Evolutionary conservation across 1,284 basidiomycete genomes (phyloP), one percentile per base, ranked within the genome.

Genomic region (Apiotrichum montevideense): DNA sequence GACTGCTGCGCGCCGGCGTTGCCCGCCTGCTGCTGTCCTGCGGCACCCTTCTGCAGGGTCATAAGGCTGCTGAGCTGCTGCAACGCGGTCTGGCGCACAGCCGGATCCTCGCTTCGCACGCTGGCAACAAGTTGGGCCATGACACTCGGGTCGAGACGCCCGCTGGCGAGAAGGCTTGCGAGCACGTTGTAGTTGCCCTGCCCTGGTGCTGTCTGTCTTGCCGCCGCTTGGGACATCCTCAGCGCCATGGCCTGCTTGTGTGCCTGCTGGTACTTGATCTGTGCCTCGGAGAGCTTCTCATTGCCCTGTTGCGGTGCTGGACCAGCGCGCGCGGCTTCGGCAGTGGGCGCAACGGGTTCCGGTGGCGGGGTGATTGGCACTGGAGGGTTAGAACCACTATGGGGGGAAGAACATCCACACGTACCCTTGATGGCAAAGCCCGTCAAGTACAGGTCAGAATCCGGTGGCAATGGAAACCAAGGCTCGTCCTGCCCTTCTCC

Each of bases 171-270:
- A 32, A 62, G 55, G 11, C 34, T 46, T 6, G 55, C 50, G 1
- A 62, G 44, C 1, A 56, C 52, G 21, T 62, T 51, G 43, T 50
- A 57, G 50, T 35, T 51, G 14, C 35, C 21, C 6, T 46, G 33
- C 35, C 56, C 56, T 34, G 43, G 49, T 21, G 51, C 59, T 4
- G 44, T 39, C 34, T 45, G 47, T 29, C 29, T 29, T n/a, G 53
- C 35, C 1, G 61, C 61, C 1, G 60, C 60, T 49, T 55, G 53
- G 2, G 58, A 56, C 62, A 63, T 63, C 49, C 59, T 59, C 45
- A 54, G 47, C 7, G 58, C 46, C 47, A 63, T 57, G 21, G 58
- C 58, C 40, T 60, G 58, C 52, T 63, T 63, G 46, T 63, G 62
- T 11, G 58, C 58, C 32, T 45, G 39, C 46, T 63, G 62, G 29